Evolutionary conservation across 768 basidiomycete genomes (phyloP).

Genomic region (Agaricus subrufescens): DNA sequence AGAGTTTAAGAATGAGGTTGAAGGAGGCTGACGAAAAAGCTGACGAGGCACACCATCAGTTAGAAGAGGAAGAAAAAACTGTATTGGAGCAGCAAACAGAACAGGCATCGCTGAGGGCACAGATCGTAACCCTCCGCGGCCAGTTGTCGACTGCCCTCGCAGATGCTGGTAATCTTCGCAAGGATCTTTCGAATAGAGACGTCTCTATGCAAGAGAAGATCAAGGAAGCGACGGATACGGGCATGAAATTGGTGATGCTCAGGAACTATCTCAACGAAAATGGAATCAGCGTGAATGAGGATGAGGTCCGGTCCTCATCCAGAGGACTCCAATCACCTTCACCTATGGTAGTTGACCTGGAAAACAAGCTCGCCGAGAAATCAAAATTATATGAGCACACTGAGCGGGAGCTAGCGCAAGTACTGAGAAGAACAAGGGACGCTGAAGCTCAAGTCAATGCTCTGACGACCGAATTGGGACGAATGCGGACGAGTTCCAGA

Average conservation of each 20-base stretch:
- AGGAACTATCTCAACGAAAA: slow-evolving; percentile 86
- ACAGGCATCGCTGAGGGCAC: slow-evolving; percentile 60
- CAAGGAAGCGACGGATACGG: slow-evolving; percentile 64
- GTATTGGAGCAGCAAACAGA: slow-evolving; percentile 62
- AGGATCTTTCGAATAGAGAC: slow-evolving; percentile 67
- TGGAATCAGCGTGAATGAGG: slow-evolving; percentile 77
- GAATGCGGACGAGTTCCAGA: slow-evolving; percentile 40
- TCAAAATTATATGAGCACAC: slow-evolving; percentile 67
- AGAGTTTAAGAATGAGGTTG: slow-evolving; percentile 74
- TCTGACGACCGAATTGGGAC: slow-evolving; percentile 64
- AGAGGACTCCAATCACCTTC: slow-evolving; percentile 33
- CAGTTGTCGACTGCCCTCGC: slow-evolving; percentile 66
- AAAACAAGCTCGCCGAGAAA: slow-evolving; percentile 70
- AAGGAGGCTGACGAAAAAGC: slow-evolving; percentile 69
- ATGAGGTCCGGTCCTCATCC: slow-evolving; percentile 47
- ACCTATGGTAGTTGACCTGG: slow-evolving; percentile 63
- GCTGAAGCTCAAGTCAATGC: slow-evolving; percentile 65
- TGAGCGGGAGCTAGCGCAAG: slow-evolving; percentile 69
- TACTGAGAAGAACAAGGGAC: slow-evolving; percentile 65
- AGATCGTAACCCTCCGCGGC: slow-evolving; percentile 67
- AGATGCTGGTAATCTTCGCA: slow-evolving; percentile 66
- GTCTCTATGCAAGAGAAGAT: slow-evolving; percentile 54
- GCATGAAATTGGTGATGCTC: slow-evolving; percentile 72
- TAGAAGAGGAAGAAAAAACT: slow-evolving; percentile 64
- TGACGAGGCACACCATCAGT: slow-evolving; percentile 62